Percentiles rank a stretch among this genome's conserved stretches.
These are phyloP conservation scores for Royoungia palumana DNA, from an alignment of 768 basidiomycete species.

Conservation along the genomic window DNA sequence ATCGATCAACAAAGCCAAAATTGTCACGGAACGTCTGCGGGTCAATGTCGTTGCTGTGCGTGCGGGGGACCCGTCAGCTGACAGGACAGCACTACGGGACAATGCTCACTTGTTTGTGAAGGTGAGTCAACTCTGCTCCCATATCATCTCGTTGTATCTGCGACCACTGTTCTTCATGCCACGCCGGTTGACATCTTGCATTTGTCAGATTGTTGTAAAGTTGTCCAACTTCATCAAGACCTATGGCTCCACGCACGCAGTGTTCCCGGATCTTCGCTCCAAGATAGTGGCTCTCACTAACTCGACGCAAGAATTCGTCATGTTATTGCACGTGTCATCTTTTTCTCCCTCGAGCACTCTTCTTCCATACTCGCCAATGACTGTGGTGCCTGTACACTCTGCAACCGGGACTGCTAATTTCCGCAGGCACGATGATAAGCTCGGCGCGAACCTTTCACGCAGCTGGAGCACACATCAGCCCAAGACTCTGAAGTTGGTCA, in stretches of 20 bases:
- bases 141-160: not conserved
- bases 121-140: constrained; percentile 38
- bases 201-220: constrained; percentile 66
- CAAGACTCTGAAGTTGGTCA: constrained; percentile 37
- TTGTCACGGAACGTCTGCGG: constrained; percentile 59
- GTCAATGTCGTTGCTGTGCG: constrained; percentile 57
- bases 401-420: constrained; percentile 7
- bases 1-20: constrained; percentile 58
- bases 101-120: constrained; percentile 81
- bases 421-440: constrained; percentile 42
- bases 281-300: constrained; percentile 77
- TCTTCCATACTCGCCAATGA: constrained; percentile 61
- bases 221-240: constrained; percentile 72
- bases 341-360: constrained; percentile 55
- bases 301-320: constrained; percentile 83
- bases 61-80: constrained; percentile 49
- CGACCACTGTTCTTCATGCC: not conserved
- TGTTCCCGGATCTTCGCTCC: constrained; percentile 57
- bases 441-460: constrained; percentile 55
- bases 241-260: constrained; percentile 52
- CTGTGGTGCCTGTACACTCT: constrained; percentile 26
- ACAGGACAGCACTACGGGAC: constrained; percentile 65
- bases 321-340: constrained; percentile 81
- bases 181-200: constrained; percentile 4
- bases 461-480: constrained; percentile 54